These are phyloP conservation scores for Phaeomoniella chlamydospora DNA, from an alignment of 2,329 filamentous ascomycete species.

Conservation along the genomic window DNA sequence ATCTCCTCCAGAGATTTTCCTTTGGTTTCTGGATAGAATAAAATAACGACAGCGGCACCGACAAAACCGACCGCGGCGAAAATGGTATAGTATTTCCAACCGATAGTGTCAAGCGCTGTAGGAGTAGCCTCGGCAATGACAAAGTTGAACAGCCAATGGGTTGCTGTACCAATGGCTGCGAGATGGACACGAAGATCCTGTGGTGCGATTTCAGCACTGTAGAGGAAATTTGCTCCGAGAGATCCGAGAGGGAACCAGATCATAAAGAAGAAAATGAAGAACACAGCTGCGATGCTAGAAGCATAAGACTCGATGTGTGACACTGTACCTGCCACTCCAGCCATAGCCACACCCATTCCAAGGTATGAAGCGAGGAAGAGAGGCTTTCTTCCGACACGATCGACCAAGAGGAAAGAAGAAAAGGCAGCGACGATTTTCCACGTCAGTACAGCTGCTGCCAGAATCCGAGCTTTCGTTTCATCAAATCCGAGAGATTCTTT, in stretches of 20 bases:
- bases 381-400: slow-evolving; percentile 39
- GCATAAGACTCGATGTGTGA: too few relatives aligned
- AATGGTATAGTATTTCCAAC: slow-evolving; percentile 21
- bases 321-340: too few relatives aligned
- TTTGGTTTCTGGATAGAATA: slow-evolving; percentile 16
- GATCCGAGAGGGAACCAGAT: too few relatives aligned
- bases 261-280: too few relatives aligned
- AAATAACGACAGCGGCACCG: slow-evolving; percentile 10
- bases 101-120: slow-evolving; percentile 17
- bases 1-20: slow-evolving; percentile 16
- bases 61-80: slow-evolving; percentile 15
- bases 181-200: too few relatives aligned
- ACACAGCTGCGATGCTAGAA: too few relatives aligned
- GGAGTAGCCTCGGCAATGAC: not conserved
- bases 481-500: too few relatives aligned
- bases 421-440: slow-evolving; percentile 45
- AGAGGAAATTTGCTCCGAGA: too few relatives aligned
- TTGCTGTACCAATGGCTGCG: too few relatives aligned
- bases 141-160: not conserved
- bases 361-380: slow-evolving; percentile 35
- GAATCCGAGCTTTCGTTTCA: slow-evolving; percentile 4
- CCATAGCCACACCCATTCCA: too few relatives aligned
- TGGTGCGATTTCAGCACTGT: too few relatives aligned
- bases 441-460: too few relatives aligned
- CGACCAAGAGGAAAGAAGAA: slow-evolving; percentile 37